Conservation (phyloP, 2,329 filamentous ascomycete genomes). For the Beauveria bassiana region DNA sequence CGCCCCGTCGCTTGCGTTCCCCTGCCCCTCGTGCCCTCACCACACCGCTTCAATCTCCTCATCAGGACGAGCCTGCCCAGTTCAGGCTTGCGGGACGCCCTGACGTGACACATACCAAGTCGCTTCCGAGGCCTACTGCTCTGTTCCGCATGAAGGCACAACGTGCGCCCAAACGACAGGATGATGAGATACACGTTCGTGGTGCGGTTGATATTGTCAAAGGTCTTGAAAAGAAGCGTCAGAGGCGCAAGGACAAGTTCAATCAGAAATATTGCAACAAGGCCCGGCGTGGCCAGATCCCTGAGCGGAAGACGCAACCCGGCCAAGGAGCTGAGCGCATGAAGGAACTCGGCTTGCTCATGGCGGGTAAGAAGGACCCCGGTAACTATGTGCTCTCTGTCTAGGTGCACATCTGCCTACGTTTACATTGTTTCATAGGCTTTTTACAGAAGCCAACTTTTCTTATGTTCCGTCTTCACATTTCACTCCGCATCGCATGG, state of each 20-base stretch:
- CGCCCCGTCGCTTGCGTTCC: conserved; percentile 63
- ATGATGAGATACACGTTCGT: conserved; percentile 59
- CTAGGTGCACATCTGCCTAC: conserved; percentile 29
- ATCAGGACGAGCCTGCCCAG: conserved; percentile 29
- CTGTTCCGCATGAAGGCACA: conserved; percentile 49
- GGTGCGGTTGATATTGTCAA: conserved; percentile 98
- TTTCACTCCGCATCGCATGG: conserved; percentile 4
- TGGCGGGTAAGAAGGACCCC: conserved; percentile 70
- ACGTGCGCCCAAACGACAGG: conserved; percentile 27
- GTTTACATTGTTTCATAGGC: neutral
- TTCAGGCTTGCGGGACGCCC: conserved; percentile 47
- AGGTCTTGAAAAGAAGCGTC: conserved; percentile 87
- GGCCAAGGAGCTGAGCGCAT: conserved; percentile 90
- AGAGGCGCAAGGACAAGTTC: conserved; percentile 87
- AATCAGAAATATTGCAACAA: conserved; percentile 84
- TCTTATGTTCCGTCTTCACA: neutral
- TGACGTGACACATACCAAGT: conserved; percentile 70
- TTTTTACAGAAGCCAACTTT: neutral
- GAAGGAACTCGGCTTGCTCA: conserved; percentile 71
- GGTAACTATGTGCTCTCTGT: conserved; percentile 73
- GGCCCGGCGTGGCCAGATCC: conserved; percentile 59
- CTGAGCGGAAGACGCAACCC: conserved; percentile 60
- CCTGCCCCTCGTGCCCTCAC: conserved; percentile 50
- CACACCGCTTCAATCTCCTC: conserved; percentile 32
- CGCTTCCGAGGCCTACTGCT: conserved; percentile 71